Evolutionary conservation across 495 filamentous ascomycete genomes (phyloP), one percentile per base, ranked within the genome.

Genomic region (Tuber indicum): DNA sequence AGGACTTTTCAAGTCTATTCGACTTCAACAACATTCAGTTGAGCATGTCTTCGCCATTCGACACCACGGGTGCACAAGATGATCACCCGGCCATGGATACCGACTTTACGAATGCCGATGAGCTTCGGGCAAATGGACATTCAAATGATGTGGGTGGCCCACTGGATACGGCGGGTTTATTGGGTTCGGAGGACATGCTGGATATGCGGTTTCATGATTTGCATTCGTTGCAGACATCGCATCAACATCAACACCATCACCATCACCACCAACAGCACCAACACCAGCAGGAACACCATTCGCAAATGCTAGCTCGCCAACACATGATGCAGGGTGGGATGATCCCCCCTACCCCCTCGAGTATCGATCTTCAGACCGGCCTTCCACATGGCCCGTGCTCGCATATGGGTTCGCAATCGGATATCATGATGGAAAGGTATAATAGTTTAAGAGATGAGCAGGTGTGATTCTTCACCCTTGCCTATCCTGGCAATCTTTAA

Each of bases 341-440:
- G 80, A 91, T 98, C 39, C 96, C 96, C 12, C 94, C 94, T 16
- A 99, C 96, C 2, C 96, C 96, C 0, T 95, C 94, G 81, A 98
- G 96, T 83, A 88, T 95, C 69, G 94, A 98, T 83, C 88, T 98
- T 82, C 93, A 94, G 77, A 91, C 91, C 21, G 88, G 88, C 72
- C 89, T 88, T 16, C 85, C 86, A 62, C 90, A 91, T 69, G 91
- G 90, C 73, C 84, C 79, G 84, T 87, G 85, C 66, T 87, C 87
- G 84, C 92, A 87, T 83, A 88, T 90, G 66, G 58, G 58, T 17
- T 66, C 58, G 14, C 88, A 90, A 75, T 88, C 88, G 52, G 87
- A 90, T 70, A 86, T 90, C 26, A 87, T 93, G 78, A 91, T 92
- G 72, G 91, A 94, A 71, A 87, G 88, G 58, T 96, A 91, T 85